These are phyloP conservation scores for Agrocybe pediades DNA, from an alignment of 768 basidiomycete species.

Conservation along the genomic window DNA sequence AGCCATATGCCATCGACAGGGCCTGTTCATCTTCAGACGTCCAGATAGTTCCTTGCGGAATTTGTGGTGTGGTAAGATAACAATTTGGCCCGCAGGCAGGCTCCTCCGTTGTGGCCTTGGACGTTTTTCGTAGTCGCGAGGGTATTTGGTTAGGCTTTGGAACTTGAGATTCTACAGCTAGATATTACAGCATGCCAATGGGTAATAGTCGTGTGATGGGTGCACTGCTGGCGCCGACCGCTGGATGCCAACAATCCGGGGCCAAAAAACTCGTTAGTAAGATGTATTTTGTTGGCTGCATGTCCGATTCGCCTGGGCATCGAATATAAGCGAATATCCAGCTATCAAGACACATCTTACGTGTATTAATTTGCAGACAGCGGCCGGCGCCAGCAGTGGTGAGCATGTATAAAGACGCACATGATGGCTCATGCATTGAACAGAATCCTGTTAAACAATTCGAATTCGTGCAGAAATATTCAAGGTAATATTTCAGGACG, in stretches of 20 bases:
- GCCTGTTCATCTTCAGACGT: conserved; percentile 35
- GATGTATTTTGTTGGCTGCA: neutral
- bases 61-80: conserved; percentile 21
- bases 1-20: conserved; percentile 39
- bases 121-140: conserved; percentile 23
- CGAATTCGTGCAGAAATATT: conserved; percentile 52
- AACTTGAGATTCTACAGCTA: conserved; percentile 31
- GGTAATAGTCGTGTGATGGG: too few species aligned
- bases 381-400: too few species aligned
- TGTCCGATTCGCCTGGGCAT: too few species aligned
- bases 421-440: conserved; percentile 34
- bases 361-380: too few species aligned
- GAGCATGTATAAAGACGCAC: conserved; percentile 28
- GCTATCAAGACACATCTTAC: too few species aligned
- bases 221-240: too few species aligned
- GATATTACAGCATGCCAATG: too few species aligned
- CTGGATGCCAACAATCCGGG: too few species aligned
- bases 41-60: conserved; percentile 35
- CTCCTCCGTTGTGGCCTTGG: conserved; percentile 14
- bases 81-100: conserved; percentile 35
- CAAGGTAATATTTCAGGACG: conserved; percentile 33
- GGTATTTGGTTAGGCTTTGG: conserved; percentile 20
- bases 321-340: too few species aligned
- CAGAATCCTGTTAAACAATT: conserved; percentile 56
- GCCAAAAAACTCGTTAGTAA: neutral